Base-by-base conservation (phyloP, 2,329 filamentous ascomycete species). In the Colletotrichum melonis region DNA sequence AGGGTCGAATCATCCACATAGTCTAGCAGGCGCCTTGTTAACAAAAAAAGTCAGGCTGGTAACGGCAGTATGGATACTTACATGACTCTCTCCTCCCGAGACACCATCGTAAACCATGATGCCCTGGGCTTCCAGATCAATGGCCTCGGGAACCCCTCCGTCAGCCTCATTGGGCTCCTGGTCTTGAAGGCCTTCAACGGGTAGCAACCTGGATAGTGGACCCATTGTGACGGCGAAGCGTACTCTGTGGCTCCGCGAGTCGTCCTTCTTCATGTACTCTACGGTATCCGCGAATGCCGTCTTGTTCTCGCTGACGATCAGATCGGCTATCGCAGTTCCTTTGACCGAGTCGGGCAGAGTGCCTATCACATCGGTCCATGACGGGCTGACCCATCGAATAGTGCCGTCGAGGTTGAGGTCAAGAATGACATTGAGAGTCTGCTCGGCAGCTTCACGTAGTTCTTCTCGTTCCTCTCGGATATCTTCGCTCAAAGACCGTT, bases 1-100 rank as follows among this genome's bases (percentile, higher is more conserved):
- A 97, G 2, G 96, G 97, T 76, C 97, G 94, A 77, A 99, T 91
- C 95, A 99, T 99, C 97, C 97, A 99, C 97, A 99, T 99, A 22
- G 95, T 97, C 94, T 98, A 78, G 42, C 63, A 42, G 14, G 35
- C 30, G 11, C 22, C 24, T 24, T 19, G 46, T 76, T 66, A 76
- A 72, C 42, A n/a, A 32, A 22, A 22, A 12, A 19, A 19, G 16
- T 16, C 30, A 8, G 28, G 14, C 4, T 2, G 28, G 52, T 19
- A 66, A 55, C n/a, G 38, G 63, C 7, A 70, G 12, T 46, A 7
- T 32, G 12, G 65, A 69, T 68, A 89, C 94, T 87, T 89, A 97
- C 95, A 87, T 98, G 96, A 79, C 94, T 97, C 81, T 97, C 94
- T 69, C 92, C 93, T 64, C 95, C 95, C 49, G 95, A 94, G 14